These are phyloP conservation scores for Pharnaceum exiguum DNA, from an alignment of 148 eudicot species.

Conservation along the genomic window DNA sequence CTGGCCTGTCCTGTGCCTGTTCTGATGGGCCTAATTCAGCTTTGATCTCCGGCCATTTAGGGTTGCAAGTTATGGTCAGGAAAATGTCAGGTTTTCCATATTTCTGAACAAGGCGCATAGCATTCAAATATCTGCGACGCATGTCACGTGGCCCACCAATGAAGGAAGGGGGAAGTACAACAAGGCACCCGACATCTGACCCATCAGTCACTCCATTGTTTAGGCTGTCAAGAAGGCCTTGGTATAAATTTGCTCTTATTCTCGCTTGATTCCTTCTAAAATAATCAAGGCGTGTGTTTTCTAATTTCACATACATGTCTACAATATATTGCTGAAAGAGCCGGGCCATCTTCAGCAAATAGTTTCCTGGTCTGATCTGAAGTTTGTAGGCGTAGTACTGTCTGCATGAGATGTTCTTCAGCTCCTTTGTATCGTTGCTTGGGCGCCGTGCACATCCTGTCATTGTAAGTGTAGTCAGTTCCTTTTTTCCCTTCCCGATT, in stretches of 20 bases:
- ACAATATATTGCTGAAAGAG: not conserved
- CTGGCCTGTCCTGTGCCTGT: not conserved
- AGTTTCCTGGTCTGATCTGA: not conserved
- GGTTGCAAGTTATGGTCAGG: not conserved
- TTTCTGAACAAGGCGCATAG: not conserved
- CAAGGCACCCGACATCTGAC: not conserved
- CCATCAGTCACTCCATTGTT: not conserved
- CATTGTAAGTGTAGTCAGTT: too few relatives aligned
- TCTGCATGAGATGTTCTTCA: not conserved
- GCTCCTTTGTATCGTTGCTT: too few relatives aligned
- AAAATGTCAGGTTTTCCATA: not conserved
- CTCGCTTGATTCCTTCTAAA: not conserved
- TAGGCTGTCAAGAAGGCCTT: too few relatives aligned
- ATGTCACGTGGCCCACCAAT: not conserved
- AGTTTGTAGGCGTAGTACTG: not conserved
- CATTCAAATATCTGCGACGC: not conserved
- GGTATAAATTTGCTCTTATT: not conserved
- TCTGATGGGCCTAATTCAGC: not conserved
- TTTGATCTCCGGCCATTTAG: not conserved
- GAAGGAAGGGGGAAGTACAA: not conserved
- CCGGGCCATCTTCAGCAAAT: not conserved
- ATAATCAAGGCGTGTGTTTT: not conserved
- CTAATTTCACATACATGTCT: not conserved
- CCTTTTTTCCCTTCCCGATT: too few relatives aligned
- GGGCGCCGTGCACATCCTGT: too few relatives aligned